Evolutionary conservation across 352 stramenopile species (phyloP).

Genomic region (Pythium scleroteichum): DNA sequence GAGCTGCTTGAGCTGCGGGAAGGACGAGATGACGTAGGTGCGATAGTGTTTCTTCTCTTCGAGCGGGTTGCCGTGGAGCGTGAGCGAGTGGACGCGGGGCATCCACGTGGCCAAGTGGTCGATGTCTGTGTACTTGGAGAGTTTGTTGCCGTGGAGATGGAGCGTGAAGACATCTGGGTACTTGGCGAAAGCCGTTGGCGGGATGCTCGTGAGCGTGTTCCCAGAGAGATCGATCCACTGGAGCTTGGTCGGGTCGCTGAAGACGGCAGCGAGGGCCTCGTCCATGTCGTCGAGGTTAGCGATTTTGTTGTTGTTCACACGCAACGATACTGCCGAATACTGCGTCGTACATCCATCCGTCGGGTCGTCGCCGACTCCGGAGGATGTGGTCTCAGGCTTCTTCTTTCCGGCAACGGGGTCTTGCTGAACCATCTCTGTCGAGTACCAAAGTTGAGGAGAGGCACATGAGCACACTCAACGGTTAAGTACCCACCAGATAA

Average conservation of each 20-base stretch:
- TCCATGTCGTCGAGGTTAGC: constrained; percentile 50
- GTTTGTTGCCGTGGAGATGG: constrained; percentile 73
- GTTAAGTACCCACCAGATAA: constrained; percentile 44
- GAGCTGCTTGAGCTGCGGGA: constrained; percentile 66
- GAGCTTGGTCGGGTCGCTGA: constrained; percentile 45
- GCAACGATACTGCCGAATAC: constrained; percentile 38
- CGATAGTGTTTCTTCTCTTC: constrained; percentile 88
- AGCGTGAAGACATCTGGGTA: constrained; percentile 64
- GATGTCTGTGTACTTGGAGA: constrained; percentile 65
- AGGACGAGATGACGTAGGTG: constrained; percentile 78
- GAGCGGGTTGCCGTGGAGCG: constrained; percentile 80
- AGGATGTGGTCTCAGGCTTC: constrained; percentile 19
- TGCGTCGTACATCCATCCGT: background rate
- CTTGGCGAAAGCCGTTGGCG: constrained; percentile 37
- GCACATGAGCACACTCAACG: too few relatives aligned
- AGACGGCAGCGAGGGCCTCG: constrained; percentile 46
- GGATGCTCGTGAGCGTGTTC: constrained; percentile 45
- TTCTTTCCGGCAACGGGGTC: constrained; percentile 62
- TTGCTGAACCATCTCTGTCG: constrained; percentile 57
- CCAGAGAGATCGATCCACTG: constrained; percentile 73
- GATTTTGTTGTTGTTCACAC: constrained; percentile 73
- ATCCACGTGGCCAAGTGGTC: constrained; percentile 50
- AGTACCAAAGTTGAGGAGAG: background rate
- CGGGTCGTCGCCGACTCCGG: background rate
- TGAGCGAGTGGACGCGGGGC: constrained; percentile 59